A percentile compares a stretch with the other conserved stretches of the same genome.
Conservation (phyloP, 495 filamentous ascomycete species). For the Tuber borchii region DNA sequence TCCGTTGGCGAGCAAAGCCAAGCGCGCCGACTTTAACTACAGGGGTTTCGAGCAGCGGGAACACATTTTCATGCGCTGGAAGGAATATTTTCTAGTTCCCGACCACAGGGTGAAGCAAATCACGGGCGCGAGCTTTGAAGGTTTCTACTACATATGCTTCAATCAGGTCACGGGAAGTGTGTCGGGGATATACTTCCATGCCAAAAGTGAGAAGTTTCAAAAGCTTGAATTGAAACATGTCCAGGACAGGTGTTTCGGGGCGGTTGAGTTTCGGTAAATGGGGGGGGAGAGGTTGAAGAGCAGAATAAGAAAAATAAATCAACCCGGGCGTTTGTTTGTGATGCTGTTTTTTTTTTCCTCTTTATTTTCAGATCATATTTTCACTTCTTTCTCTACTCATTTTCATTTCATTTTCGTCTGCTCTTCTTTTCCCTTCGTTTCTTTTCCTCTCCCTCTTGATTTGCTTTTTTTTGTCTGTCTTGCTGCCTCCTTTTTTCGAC, state of each 20-base stretch:
- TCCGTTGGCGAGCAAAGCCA: slow-evolving; percentile 63
- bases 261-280: slow-evolving; percentile 85
- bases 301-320: slow-evolving; percentile 13
- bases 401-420: slow-evolving; percentile 20
- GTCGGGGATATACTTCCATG: slow-evolving; percentile 94
- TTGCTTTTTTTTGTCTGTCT: slow-evolving; percentile 10
- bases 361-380: slow-evolving; percentile 26
- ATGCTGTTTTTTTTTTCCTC: slow-evolving; percentile 13
- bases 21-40: slow-evolving; percentile 51
- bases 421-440: slow-evolving; percentile 6
- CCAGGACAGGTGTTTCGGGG: slow-evolving; percentile 76
- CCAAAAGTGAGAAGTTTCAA: slow-evolving; percentile 96
- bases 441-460: slow-evolving; percentile 6
- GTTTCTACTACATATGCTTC: slow-evolving; percentile 99
- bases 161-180: slow-evolving; percentile 81
- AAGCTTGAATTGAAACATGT: slow-evolving; percentile 87
- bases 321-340: slow-evolving; percentile 12
- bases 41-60: slow-evolving; percentile 75
- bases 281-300: slow-evolving; percentile 5
- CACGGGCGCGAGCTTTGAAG: slow-evolving; percentile 91
- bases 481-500: slow-evolving; percentile 9
- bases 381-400: slow-evolving; percentile 16
- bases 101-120: slow-evolving; percentile 87
- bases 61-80: slow-evolving; percentile 99
- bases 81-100: slow-evolving; percentile 95